Evolutionary conservation across 768 basidiomycete species (phyloP), one percentile per base, ranked within the genome.

Genomic region (Suillus alpinus): DNA sequence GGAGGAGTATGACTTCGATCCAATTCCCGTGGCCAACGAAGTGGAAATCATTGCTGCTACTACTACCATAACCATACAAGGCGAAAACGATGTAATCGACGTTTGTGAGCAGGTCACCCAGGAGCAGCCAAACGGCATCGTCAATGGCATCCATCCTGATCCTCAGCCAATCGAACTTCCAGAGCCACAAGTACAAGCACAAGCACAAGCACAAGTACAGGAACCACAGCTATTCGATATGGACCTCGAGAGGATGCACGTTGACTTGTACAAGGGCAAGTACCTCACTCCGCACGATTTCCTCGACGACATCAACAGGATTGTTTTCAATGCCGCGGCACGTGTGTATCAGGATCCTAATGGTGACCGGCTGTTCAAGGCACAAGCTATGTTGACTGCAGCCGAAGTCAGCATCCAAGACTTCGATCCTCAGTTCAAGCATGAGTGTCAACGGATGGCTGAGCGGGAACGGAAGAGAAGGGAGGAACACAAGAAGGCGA

Each of bases 401-500:
- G 81, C 92, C 1, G 81, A 97, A 69, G 89, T 95, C 64, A 88
- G 91, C 77, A 84, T 94, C 59, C 85, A 91, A 66, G 91, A 92
- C 68, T 93, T 95, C 66, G 95, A 96, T 68, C 80, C 83, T 0
- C 81, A 84, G 57, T 89, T 97, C 71, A 78, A 80, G 56, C 60
- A 86, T 32, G 96, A 98, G 71, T 98, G 95, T 71, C 88, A 91
- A 70, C 81, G 91, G 64, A 95, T 95, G 91, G 90, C 92, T 14
- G 81, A 74, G 41, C 79, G 88, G 56, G 91, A 95, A 70, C 76
- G 86, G 61, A 83, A 86, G 75, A 79, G 91, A 66, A 73, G 85
- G 61, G 83, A 83, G 9, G 87, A 85, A 62, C 65, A 62, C 62
- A 76, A 67, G 59, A 77, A 74, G 65, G 76, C 73, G 43, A 83